Conservation (phyloP, 352 stramenopile species). For the Phytopythium montanum region DNA sequence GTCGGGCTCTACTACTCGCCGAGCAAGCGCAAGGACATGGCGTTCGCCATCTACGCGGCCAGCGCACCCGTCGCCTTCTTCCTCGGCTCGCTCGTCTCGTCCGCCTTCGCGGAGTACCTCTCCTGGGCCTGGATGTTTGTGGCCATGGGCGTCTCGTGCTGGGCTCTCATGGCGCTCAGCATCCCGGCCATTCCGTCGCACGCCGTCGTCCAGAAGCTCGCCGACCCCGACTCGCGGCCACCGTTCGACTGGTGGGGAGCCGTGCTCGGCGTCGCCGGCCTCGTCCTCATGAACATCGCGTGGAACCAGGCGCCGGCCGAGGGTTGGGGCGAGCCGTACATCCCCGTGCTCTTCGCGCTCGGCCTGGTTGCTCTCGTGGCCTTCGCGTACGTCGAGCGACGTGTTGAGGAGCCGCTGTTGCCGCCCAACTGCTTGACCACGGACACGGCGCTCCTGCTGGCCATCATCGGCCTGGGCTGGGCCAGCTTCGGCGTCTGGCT, state of each 20-base stretch:
- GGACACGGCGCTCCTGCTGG: slow-evolving; percentile 3
- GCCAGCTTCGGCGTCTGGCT: slow-evolving; percentile 6
- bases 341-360: slow-evolving; percentile 1
- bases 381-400: slow-evolving; percentile 5
- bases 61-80: neutral
- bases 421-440: slow-evolving; percentile 2
- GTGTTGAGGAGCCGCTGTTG: neutral
- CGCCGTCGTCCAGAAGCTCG: neutral
- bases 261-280: neutral
- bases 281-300: slow-evolving; percentile 6
- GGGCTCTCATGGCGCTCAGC: neutral
- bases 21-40: slow-evolving; percentile 4
- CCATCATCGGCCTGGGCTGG: slow-evolving; percentile 2
- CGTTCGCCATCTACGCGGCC: neutral
- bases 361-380: neutral
- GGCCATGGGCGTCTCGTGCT: slow-evolving; percentile 2
- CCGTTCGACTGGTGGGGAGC: slow-evolving; percentile 2
- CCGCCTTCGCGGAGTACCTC: slow-evolving; percentile 1
- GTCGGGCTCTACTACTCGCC: slow-evolving; percentile 1
- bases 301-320: slow-evolving; percentile 8
- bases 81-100: slow-evolving; percentile 1
- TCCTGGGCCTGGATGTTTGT: slow-evolving; percentile 5
- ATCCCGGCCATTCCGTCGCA: neutral
- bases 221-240: neutral
- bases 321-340: slow-evolving; percentile 3